Conservation (phyloP, 2,329 filamentous ascomycete genomes). For the Phyllachora maydis region DNA sequence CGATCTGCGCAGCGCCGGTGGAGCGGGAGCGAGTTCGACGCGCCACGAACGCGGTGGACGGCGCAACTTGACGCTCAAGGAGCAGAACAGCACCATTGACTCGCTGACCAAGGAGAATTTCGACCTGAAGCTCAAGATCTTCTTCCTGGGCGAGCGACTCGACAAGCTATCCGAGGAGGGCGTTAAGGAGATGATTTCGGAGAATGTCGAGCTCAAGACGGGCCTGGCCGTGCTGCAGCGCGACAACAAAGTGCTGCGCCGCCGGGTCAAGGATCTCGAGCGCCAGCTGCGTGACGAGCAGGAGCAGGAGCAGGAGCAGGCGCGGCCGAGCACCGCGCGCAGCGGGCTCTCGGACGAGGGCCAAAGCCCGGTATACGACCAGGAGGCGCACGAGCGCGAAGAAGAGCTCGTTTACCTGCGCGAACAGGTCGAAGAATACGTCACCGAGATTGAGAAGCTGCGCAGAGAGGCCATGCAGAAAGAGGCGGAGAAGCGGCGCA, state of each 20-base stretch:
- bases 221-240: slow-evolving; percentile 75
- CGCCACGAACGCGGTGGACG: slow-evolving; percentile 22
- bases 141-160: slow-evolving; percentile 84
- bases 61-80: slow-evolving; percentile 72
- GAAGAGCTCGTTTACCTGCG: slow-evolving; percentile 72
- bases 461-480: slow-evolving; percentile 56
- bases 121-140: slow-evolving; percentile 89
- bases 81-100: slow-evolving; percentile 95
- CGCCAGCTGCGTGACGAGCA: slow-evolving; percentile 52
- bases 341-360: slow-evolving; percentile 36
- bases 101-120: slow-evolving; percentile 95
- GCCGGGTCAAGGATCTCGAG: slow-evolving; percentile 71
- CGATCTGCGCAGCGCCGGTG: no score
- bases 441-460: slow-evolving; percentile 66
- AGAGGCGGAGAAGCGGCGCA: slow-evolving; percentile 68
- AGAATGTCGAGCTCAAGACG: slow-evolving; percentile 90
- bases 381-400: slow-evolving; percentile 48
- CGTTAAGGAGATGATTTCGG: slow-evolving; percentile 93
- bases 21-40: slow-evolving; percentile 23
- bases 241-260: slow-evolving; percentile 68
- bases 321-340: slow-evolving; percentile 37
- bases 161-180: slow-evolving; percentile 90
- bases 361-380: slow-evolving; percentile 32
- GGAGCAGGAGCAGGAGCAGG: no score
- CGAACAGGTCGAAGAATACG: slow-evolving; percentile 69